Conservation (phyloP, 164 flowering plant species). For the Aristolochia contorta region DNA sequence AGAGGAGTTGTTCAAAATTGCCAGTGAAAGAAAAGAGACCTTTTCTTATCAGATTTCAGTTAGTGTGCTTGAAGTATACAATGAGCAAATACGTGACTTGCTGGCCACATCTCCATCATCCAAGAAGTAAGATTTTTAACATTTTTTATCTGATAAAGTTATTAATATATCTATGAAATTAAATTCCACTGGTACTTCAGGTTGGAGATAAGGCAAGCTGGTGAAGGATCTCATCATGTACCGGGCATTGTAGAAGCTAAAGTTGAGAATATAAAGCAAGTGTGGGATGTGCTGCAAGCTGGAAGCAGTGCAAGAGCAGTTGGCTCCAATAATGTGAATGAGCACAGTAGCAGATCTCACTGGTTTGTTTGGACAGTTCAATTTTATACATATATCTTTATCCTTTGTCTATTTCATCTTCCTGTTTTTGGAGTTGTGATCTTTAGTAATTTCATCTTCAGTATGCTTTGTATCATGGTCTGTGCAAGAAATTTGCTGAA, state of each 20-base stretch:
- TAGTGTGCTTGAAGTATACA: constrained; percentile 89
- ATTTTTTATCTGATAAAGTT: neutral
- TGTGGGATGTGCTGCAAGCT: constrained; percentile 68
- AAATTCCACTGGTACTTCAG: constrained; percentile 20
- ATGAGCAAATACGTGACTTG: constrained; percentile 85
- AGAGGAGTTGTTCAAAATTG: constrained; percentile 52
- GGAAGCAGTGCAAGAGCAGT: constrained; percentile 82
- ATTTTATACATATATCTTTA: neutral
- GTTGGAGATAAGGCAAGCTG: constrained; percentile 76
- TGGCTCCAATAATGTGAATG: constrained; percentile 84
- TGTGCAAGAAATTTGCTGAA: constrained; percentile 57
- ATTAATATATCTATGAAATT: neutral
- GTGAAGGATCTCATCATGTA: constrained; percentile 78
- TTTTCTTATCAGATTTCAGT: constrained; percentile 54
- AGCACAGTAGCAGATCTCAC: constrained; percentile 92
- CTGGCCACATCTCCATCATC: constrained; percentile 54
- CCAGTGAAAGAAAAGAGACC: constrained; percentile 54
- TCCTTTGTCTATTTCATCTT: neutral
- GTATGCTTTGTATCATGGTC: constrained; percentile 82
- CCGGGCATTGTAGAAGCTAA: constrained; percentile 82
- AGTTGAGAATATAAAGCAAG: constrained; percentile 56
- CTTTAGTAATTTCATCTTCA: constrained; percentile 11
- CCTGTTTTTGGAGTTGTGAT: neutral
- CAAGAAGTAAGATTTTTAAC: constrained; percentile 38
- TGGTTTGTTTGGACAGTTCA: constrained; percentile 31